Evolutionary conservation across 495 filamentous ascomycete genomes (phyloP), one percentile per base, ranked within the genome.

Genomic region (Daldinia loculata): DNA sequence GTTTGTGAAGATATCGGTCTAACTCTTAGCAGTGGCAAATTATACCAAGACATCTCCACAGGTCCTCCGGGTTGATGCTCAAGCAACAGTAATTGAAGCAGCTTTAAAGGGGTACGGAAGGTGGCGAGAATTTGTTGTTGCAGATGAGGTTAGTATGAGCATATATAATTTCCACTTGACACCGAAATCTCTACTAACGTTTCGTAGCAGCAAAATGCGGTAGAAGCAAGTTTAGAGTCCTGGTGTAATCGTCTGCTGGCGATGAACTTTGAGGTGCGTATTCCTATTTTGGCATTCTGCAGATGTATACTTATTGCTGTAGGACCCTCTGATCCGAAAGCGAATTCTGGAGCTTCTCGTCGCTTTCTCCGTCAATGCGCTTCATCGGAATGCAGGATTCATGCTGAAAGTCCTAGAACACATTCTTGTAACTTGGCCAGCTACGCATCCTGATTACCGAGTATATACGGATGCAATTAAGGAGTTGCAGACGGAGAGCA

Each of bases 381-480:
- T 97, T n/a, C 88, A 92, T 67, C 89, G 89, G 62, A 91, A 91
- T 38, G 85, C 92, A 1, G 85, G 84, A 27, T 92, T 97, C 78
- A 95, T 95, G 72, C 81, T 97, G 32, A 92, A 90, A 68, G 91
- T 97, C 26, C 85, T 98, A 9, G 93, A 97, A 74, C 91, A 97
- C 74, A 93, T 96, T 62, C 87, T 99, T 29, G 90, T 93, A 78
- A 93, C 91, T 29, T 87, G 89, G 71, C 89, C 92, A 26, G 84
- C 85, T 6, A 88, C 93, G 39, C 85, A 92, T 51, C 87, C 90
- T 0, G 85, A 88, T 27, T 88, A 89, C 71, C 84, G 86, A 26
- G 81, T 86, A 24, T 98, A 95, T 79, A 92, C 91, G 6, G 96
- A 98, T 66, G 93, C 95, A n/a, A 90, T 97, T 26, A 93, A 93